Percentiles rank a stretch among this genome's conserved stretches.
phyloP scores from a whole-genome alignment of 495 filamentous ascomycete genomes.

The Penicillium mononematosum region DNA sequence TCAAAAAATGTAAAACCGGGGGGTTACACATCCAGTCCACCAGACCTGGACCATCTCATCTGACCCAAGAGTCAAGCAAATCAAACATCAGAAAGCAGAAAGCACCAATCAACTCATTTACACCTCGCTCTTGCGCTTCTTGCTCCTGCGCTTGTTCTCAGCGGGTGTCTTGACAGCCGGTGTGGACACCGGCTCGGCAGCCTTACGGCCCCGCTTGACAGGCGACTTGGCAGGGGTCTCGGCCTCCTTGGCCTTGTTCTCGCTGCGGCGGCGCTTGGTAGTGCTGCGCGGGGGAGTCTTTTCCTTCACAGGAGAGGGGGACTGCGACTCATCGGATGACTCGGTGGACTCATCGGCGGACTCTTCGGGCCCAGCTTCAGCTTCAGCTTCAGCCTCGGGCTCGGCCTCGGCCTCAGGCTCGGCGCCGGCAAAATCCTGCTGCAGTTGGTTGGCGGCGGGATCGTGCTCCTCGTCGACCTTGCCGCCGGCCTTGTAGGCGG shows the following conservation, averaged over 20 bases:
- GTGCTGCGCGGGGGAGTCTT: constrained; percentile 54
- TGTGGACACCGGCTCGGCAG: constrained; percentile 37
- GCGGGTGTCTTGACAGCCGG: constrained; percentile 35
- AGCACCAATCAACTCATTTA: constrained; percentile 18
- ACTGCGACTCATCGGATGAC: constrained; percentile 44
- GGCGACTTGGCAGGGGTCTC: constrained; percentile 35
- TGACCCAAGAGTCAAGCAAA: constrained; percentile 11
- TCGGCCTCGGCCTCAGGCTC: constrained; percentile 40
- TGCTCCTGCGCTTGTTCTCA: constrained; percentile 54
- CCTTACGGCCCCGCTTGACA: constrained; percentile 47
- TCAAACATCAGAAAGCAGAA: constrained; percentile 12
- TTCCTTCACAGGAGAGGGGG: constrained; percentile 47
- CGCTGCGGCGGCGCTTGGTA: constrained; percentile 49
- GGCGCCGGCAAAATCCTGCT: constrained; percentile 55
- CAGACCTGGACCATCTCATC: constrained; percentile 3
- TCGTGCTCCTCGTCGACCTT: constrained; percentile 50
- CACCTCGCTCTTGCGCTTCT: constrained; percentile 67
- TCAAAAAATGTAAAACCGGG: constrained; percentile 2
- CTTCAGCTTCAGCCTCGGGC: constrained; percentile 15
- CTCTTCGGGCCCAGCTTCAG: constrained; percentile 24
- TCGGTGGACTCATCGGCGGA: constrained; percentile 38
- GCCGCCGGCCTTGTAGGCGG: constrained; percentile 61
- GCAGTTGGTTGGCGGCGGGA: constrained; percentile 52
- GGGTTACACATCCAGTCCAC: constrained; percentile 10
- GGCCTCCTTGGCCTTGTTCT: constrained; percentile 45